A percentile compares a stretch with the other conserved stretches of the same genome.
Conservation (phyloP, 148 eudicot species). For the Mesembryanthemum crystallinum region DNA sequence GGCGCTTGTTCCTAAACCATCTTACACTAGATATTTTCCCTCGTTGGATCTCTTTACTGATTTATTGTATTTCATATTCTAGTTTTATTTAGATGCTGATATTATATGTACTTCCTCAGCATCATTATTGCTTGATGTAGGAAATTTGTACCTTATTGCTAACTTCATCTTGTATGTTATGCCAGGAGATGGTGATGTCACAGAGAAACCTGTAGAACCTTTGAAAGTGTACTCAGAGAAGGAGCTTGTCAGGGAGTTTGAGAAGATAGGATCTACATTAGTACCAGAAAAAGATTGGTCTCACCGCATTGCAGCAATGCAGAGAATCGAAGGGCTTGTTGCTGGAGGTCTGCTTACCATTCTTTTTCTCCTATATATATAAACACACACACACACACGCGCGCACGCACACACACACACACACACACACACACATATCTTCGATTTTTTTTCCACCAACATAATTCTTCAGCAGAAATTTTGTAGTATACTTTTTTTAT, state of each 20-base stretch:
- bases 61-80: neutral
- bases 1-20: neutral
- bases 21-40: neutral
- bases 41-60: neutral
- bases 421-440: no score
- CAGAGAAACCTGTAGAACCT: slow-evolving; percentile 91
- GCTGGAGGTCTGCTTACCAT: slow-evolving; percentile 66
- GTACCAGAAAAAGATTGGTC: slow-evolving; percentile 99
- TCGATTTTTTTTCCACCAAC: no score
- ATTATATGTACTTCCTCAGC: neutral
- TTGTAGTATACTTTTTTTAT: no score
- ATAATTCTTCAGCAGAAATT: no score
- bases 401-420: no score
- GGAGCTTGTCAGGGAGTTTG: slow-evolving; percentile 89
- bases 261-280: slow-evolving; percentile 77
- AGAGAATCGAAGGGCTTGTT: slow-evolving; percentile 87
- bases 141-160: neutral
- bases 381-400: no score
- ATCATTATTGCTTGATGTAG: neutral
- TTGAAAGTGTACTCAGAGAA: slow-evolving; percentile 85
- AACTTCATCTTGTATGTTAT: slow-evolving; percentile 12
- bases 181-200: slow-evolving; percentile 74
- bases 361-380: neutral
- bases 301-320: slow-evolving; percentile 90
- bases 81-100: neutral